These are phyloP conservation scores for Boletus subparvulus DNA, from an alignment of 768 basidiomycete species.

Conservation along the genomic window DNA sequence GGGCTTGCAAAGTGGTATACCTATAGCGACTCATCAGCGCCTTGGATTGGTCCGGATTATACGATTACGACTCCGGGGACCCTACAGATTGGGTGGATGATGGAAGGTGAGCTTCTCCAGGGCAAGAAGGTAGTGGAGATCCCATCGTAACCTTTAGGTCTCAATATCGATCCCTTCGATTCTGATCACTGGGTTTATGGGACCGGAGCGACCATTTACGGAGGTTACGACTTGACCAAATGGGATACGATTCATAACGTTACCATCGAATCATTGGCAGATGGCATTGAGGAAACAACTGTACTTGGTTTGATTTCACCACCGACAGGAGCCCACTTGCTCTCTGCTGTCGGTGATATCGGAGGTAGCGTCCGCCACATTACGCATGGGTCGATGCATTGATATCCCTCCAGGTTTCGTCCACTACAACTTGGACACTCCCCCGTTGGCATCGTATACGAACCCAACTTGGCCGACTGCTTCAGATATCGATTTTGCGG, in stretches of 20 bases:
- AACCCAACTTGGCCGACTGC: constrained; percentile 9
- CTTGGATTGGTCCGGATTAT: constrained; percentile 56
- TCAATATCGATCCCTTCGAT: constrained; percentile 65
- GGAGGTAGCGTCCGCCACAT: neutral
- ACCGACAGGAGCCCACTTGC: constrained; percentile 53
- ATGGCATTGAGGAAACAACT: constrained; percentile 65
- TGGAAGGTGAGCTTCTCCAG: constrained; percentile 45
- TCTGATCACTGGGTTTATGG: constrained; percentile 71
- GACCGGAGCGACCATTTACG: constrained; percentile 65
- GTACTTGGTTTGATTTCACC: constrained; percentile 60
- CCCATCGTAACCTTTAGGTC: constrained; percentile 30
- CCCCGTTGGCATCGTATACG: neutral
- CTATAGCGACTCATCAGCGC: constrained; percentile 54
- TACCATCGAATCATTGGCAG: constrained; percentile 56
- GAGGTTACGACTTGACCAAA: constrained; percentile 52
- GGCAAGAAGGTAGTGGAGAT: neutral
- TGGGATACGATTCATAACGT: constrained; percentile 63
- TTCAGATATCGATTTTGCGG: constrained; percentile 11
- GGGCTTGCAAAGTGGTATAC: constrained; percentile 46
- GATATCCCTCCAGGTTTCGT: constrained; percentile 6
- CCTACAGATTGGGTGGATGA: constrained; percentile 69
- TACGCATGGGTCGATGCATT: neutral
- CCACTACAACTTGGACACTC: constrained; percentile 3
- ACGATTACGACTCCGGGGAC: constrained; percentile 44
- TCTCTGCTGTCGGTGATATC: constrained; percentile 57